Evolutionary conservation across 176 grass and related monocot genomes (phyloP), one percentile per base, ranked within the genome.

Genomic region (Tillandsia leiboldiana): DNA sequence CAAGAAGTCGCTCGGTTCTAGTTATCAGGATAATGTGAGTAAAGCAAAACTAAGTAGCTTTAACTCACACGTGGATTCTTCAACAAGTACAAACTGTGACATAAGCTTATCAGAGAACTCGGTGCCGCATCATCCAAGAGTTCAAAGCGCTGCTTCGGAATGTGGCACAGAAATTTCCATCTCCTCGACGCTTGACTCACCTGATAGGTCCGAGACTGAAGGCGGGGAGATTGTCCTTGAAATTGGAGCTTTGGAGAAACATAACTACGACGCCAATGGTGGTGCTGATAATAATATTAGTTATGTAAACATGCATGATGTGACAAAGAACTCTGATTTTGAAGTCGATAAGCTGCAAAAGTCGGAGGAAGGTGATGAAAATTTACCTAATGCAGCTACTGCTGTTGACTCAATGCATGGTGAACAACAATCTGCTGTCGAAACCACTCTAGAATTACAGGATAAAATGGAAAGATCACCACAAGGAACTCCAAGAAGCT

Each of bases 101-200:
- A 74, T 65, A 69, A 51, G 73, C 68, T 67, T 80, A 63, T 65
- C 15, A 29, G 82, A 87, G 26, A 85, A 50, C 65, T 50, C 76
- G 24, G 73, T 78, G 50, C 59, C 58, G 12, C 66, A 79, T 66
- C 78, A 70, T 75, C 53, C 74, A 70, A 91, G 78, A 68, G 70
- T 81, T 70, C 15, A 87, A 54, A 48, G 75, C 65, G 94, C 94
- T 73, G 79, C 82, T 65, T 99, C 94, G 79, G 94, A 93, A 84
- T 99, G 94, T 58, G 94, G 94, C 18, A 99, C 94, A 26, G 93
- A 97, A 73, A 92, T 97, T 65, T 97, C 93, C 69, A 92, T 97
- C 73, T 90, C 93, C 11, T 99, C 94, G 14, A 99, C 94, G 27
- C 89, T 99, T 13, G 94, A 99, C 74, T 99, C 94, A 53, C 89